Conservation (phyloP, 2,329 filamentous ascomycete genomes). For the Colletotrichum trifolii region DNA sequence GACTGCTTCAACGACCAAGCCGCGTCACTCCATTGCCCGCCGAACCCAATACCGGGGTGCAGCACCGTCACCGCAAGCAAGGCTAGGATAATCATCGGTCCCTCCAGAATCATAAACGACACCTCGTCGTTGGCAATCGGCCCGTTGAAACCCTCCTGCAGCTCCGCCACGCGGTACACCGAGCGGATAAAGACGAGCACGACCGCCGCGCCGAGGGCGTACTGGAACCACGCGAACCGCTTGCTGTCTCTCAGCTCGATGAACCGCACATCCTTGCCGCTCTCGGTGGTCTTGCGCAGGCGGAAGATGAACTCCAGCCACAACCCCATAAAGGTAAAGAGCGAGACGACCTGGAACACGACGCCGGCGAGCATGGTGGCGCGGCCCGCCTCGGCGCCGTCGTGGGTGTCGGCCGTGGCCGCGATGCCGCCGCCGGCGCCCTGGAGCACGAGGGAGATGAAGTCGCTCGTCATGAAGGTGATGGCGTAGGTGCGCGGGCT, state of each 20-base stretch:
- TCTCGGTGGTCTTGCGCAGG: conserved; percentile 36
- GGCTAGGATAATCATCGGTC: conserved; percentile 48
- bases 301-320: not conserved
- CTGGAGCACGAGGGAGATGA: conserved; percentile 67
- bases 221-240: too few relatives aligned
- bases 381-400: not conserved
- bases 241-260: too few relatives aligned
- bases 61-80: conserved; percentile 43
- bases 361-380: not conserved
- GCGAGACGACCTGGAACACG: conserved; percentile 2
- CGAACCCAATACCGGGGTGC: conserved; percentile 43
- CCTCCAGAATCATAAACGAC: conserved; percentile 59
- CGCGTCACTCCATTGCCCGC: conserved; percentile 17
- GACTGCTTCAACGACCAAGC: not conserved
- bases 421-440: conserved; percentile 52
- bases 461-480: conserved; percentile 68
- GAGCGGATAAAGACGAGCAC: conserved; percentile 66
- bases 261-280: too few relatives aligned
- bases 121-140: conserved; percentile 57
- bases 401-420: conserved; percentile 56
- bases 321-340: not conserved
- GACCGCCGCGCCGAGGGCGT: conserved; percentile 52
- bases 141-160: conserved; percentile 65
- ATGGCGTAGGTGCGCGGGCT: conserved; percentile 56
- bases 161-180: conserved; percentile 67